Conservation (phyloP, 768 basidiomycete species). For the Pholiota molesta region DNA sequence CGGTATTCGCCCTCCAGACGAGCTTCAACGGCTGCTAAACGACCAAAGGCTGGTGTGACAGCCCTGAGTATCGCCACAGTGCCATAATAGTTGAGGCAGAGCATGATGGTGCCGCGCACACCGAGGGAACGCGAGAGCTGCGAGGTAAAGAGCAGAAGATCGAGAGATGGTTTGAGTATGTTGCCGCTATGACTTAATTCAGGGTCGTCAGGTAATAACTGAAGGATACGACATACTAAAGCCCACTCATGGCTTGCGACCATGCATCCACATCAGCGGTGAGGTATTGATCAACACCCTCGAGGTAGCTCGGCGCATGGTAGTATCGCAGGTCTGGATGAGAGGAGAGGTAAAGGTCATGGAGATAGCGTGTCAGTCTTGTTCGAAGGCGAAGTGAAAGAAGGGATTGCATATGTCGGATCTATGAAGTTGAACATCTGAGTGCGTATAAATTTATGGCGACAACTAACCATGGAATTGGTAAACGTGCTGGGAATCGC, state of each 20-base stretch:
- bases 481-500: slow-evolving; percentile 95
- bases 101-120: slow-evolving; percentile 74
- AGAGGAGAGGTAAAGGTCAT: slow-evolving; percentile 88
- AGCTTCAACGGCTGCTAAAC: slow-evolving; percentile 86
- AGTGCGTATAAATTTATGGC: not conserved
- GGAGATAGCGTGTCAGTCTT: slow-evolving; percentile 85
- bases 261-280: slow-evolving; percentile 92
- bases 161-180: slow-evolving; percentile 88
- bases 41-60: slow-evolving; percentile 92
- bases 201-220: not conserved
- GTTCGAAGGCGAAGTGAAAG: slow-evolving; percentile 84
- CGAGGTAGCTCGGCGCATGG: slow-evolving; percentile 49
- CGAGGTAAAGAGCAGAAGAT: slow-evolving; percentile 88
- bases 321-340: slow-evolving; percentile 75
- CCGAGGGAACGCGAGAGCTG: slow-evolving; percentile 90
- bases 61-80: slow-evolving; percentile 82
- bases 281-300: slow-evolving; percentile 89
- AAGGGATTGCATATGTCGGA: slow-evolving; percentile 86
- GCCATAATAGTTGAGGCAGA: slow-evolving; percentile 85
- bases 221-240: slow-evolving; percentile 69
- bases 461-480: slow-evolving; percentile 78
- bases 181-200: slow-evolving; percentile 66
- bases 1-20: slow-evolving; percentile 91
- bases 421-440: slow-evolving; percentile 43
- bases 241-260: slow-evolving; percentile 79